These are phyloP conservation scores for Hebeloma cylindrosporum DNA, from an alignment of 768 basidiomycete genomes.

Conservation along the genomic window DNA sequence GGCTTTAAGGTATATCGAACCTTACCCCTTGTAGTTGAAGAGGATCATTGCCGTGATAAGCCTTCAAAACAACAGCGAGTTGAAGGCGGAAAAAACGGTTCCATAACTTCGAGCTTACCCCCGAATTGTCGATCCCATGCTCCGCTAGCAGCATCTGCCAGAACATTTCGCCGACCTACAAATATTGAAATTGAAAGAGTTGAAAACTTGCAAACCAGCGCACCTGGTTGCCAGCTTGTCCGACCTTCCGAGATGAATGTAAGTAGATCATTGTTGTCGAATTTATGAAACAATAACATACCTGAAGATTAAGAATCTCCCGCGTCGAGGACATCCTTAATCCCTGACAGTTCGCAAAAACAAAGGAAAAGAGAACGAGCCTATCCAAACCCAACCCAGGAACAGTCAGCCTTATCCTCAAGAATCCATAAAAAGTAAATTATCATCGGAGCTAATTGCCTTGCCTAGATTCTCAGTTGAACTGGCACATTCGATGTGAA, in stretches of 20 bases:
- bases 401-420: too few species aligned
- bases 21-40: constrained; percentile 70
- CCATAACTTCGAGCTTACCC: constrained; percentile 45
- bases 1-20: constrained; percentile 13
- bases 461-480: too few species aligned
- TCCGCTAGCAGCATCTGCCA: constrained; percentile 88
- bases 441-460: too few species aligned
- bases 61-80: constrained; percentile 35
- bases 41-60: constrained; percentile 72
- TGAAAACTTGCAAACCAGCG: constrained; percentile 9
- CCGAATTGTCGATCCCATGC: constrained; percentile 74
- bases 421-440: too few species aligned
- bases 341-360: background rate
- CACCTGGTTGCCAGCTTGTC: constrained; percentile 65
- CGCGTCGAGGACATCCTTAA: constrained; percentile 59
- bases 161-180: constrained; percentile 75
- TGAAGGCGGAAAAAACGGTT: background rate
- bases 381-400: background rate
- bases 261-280: background rate
- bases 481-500: too few species aligned
- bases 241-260: constrained; percentile 46
- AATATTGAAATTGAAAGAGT: constrained; percentile 13
- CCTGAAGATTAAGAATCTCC: constrained; percentile 85
- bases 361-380: background rate
- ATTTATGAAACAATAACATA: constrained; percentile 20